Evolutionary conservation across 176 grass and related monocot species (phyloP).

Genomic region (Triticum turgidum): DNA sequence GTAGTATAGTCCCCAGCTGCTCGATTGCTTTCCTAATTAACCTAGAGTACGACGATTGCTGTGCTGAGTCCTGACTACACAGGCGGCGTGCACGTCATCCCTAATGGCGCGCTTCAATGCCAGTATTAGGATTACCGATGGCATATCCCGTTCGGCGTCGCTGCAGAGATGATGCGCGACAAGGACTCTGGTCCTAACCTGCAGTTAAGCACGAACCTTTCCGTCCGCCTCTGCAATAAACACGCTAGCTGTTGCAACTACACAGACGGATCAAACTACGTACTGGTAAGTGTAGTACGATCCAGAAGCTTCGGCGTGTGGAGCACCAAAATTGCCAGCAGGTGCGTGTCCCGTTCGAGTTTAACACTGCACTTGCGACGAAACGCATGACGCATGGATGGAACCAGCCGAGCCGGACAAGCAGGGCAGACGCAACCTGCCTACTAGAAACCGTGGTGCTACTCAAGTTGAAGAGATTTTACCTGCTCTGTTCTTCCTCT

Average conservation of each 20-base stretch:
- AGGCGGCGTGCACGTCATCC: not conserved
- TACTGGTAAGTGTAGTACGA: too few species aligned
- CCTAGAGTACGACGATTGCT: too few species aligned
- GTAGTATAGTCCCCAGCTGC: not conserved
- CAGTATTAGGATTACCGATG: not conserved
- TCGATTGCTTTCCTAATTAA: not conserved
- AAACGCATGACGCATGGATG: too few species aligned
- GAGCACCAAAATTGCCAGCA: not conserved
- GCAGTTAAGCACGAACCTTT: not conserved
- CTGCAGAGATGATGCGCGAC: not conserved
- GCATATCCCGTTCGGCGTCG: not conserved
- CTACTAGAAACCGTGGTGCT: too few species aligned
- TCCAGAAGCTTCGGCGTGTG: not conserved
- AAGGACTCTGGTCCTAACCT: not conserved
- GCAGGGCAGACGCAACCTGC: too few species aligned
- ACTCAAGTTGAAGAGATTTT: too few species aligned
- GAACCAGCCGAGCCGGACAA: too few species aligned
- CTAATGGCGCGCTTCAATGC: not conserved
- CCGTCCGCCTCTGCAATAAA: not conserved
- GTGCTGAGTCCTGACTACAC: too few species aligned
- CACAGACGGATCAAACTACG: too few species aligned
- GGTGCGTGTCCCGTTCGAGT: too few species aligned
- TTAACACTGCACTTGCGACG: too few species aligned
- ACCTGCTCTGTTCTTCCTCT: constrained; percentile 61
- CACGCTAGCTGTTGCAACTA: not conserved